Conservation (phyloP, 164 flowering plant genomes). For the Chimonanthus salicifolius region DNA sequence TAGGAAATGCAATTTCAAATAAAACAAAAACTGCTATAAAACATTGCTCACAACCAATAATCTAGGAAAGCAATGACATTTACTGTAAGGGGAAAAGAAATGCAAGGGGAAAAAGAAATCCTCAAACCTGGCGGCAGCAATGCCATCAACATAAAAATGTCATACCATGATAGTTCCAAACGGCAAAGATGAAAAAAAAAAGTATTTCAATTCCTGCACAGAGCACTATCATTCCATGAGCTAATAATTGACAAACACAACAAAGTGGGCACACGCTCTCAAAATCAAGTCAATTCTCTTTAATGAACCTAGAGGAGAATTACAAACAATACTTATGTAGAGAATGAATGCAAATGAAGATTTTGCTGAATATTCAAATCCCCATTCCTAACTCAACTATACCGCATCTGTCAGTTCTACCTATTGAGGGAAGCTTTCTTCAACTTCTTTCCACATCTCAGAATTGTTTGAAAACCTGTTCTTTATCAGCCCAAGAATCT, state of each 20-base stretch:
- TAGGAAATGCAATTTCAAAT: too few relatives aligned
- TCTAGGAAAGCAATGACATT: too few relatives aligned
- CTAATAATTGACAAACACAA: slow-evolving; percentile 3
- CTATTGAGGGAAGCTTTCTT: slow-evolving; percentile 46
- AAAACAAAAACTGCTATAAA: too few relatives aligned
- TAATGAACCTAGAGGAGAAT: not conserved
- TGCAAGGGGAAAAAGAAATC: too few relatives aligned
- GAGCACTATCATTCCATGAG: not conserved
- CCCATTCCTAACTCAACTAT: not conserved
- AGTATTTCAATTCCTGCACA: too few relatives aligned
- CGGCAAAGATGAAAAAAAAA: too few relatives aligned
- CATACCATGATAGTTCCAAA: too few relatives aligned
- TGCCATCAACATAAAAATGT: too few relatives aligned
- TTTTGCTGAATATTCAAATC: not conserved
- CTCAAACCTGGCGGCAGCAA: too few relatives aligned
- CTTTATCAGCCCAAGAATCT: slow-evolving; percentile 44
- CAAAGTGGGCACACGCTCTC: not conserved
- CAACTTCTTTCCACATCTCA: slow-evolving; percentile 63
- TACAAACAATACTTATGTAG: not conserved
- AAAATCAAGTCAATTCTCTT: not conserved
- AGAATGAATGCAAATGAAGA: not conserved
- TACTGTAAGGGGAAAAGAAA: too few relatives aligned
- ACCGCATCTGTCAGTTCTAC: not conserved
- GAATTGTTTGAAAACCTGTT: slow-evolving; percentile 46
- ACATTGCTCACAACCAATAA: too few relatives aligned